A percentile compares a stretch with the other conserved stretches of the same genome.
Conservation (phyloP, 345 rosid genomes). For the Stellera chamaejasme region DNA sequence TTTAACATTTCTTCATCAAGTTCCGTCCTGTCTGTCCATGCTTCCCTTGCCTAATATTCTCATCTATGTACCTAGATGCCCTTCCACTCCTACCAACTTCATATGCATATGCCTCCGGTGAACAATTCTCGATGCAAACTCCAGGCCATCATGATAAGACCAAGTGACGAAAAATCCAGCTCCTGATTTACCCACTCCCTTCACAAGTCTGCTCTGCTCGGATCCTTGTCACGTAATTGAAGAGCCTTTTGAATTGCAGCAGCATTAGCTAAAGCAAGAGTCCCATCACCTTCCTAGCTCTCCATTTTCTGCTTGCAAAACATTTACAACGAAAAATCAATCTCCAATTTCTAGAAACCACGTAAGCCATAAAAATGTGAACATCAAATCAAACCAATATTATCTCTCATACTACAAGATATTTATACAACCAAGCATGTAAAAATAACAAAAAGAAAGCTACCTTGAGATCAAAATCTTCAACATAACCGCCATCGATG, state of each 20-base stretch:
- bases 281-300: constrained; percentile 30
- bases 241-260: constrained; percentile 59
- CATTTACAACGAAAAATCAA: constrained; percentile 7
- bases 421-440: neutral
- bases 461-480: constrained; percentile 51
- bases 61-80: constrained; percentile 53
- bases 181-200: constrained; percentile 63
- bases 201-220: constrained; percentile 28
- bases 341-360: neutral
- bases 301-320: constrained; percentile 20
- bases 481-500: constrained; percentile 71
- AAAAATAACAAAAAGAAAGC: neutral
- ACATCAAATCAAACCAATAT: neutral
- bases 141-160: constrained; percentile 77
- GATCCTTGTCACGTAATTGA: constrained; percentile 41
- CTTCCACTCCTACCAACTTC: constrained; percentile 72
- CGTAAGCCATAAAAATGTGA: neutral
- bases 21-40: too few relatives aligned
- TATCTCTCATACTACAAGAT: neutral
- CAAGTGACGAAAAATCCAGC: constrained; percentile 57
- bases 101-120: constrained; percentile 41
- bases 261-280: constrained; percentile 55
- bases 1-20: too few relatives aligned
- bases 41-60: constrained; percentile 18
- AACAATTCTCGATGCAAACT: constrained; percentile 31